Conservation (phyloP, 2,329 filamentous ascomycete species). For the Cladosporium oxysporum region DNA sequence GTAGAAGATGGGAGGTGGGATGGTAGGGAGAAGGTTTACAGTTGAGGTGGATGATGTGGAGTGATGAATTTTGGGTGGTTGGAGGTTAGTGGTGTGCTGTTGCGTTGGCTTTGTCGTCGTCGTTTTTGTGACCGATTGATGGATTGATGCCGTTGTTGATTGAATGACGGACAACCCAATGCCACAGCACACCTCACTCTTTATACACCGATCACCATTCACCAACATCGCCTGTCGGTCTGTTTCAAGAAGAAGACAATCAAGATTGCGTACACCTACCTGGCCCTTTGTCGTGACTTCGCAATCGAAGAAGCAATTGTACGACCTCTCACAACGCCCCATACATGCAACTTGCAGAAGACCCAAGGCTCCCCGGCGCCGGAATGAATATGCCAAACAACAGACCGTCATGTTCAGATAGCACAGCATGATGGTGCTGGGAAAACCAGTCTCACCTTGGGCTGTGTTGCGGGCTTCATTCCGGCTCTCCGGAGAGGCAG, state of each 20-base stretch:
- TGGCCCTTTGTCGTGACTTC: not conserved
- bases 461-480: not conserved
- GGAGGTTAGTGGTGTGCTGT: not conserved
- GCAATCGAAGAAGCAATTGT: constrained; percentile 14
- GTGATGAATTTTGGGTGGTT: not conserved
- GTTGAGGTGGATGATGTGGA: not conserved
- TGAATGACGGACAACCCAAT: not conserved
- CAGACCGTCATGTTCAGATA: not conserved
- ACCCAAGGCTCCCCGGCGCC: not conserved
- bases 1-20: not conserved
- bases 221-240: not conserved
- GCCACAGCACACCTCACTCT: not conserved
- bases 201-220: not conserved
- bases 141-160: not conserved
- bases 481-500: not conserved
- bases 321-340: constrained; percentile 1
- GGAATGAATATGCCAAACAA: not conserved
- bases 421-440: not conserved
- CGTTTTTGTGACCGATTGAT: not conserved
- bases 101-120: not conserved
- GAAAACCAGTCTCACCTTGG: not conserved
- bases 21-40: not conserved
- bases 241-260: not conserved
- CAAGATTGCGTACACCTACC: not conserved
- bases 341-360: not conserved